Conservation (phyloP, 2,329 filamentous ascomycete species). For the Botrytis byssoidea region DNA sequence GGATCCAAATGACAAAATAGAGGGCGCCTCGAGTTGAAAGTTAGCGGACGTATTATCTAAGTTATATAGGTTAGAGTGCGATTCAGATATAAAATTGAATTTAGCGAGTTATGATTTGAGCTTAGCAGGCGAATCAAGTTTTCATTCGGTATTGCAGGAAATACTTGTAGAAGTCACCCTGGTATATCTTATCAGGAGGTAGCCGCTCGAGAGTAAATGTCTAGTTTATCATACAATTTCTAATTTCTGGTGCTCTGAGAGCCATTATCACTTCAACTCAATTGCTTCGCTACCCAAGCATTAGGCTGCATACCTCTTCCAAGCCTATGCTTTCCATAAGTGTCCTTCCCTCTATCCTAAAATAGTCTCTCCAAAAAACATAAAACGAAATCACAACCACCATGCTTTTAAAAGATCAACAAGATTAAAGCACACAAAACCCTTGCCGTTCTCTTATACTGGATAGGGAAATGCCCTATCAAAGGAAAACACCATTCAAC, state of each 20-base stretch:
- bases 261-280: background rate
- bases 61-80: background rate
- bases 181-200: background rate
- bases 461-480: background rate
- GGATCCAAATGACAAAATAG: constrained; percentile 11
- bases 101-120: background rate
- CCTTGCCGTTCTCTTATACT: background rate
- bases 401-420: background rate
- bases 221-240: background rate
- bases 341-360: background rate
- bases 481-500: background rate
- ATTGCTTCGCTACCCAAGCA: background rate
- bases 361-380: background rate
- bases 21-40: constrained; percentile 5
- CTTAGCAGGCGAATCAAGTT: background rate
- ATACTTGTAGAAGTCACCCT: background rate
- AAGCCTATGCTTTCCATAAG: background rate
- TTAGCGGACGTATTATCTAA: background rate
- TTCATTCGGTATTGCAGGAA: background rate
- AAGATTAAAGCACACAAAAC: background rate
- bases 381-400: background rate
- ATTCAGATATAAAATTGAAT: background rate
- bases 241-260: background rate
- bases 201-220: background rate
- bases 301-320: background rate